These are phyloP conservation scores for Rhynchospora tenuis DNA, from an alignment of 176 grass and related monocot species.

Conservation along the genomic window DNA sequence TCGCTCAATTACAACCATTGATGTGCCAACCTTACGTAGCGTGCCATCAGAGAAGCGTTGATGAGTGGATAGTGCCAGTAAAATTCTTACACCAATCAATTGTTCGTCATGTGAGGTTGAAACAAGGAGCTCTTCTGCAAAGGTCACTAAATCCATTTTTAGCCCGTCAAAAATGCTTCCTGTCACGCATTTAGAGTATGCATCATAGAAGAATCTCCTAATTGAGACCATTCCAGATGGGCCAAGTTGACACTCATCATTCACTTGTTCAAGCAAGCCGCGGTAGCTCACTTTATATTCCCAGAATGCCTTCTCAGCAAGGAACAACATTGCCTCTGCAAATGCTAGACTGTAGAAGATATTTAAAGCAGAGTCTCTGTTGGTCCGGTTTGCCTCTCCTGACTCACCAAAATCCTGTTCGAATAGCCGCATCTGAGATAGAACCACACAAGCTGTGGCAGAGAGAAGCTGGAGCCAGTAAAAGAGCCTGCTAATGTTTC, in stretches of 20 bases:
- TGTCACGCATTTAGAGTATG: slow-evolving; percentile 58
- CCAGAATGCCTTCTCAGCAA: slow-evolving; percentile 59
- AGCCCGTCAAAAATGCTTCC: slow-evolving; percentile 66
- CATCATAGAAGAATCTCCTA: slow-evolving; percentile 72
- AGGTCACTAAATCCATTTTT: slow-evolving; percentile 65
- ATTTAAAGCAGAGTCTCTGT: slow-evolving; percentile 42
- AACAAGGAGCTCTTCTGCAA: slow-evolving; percentile 51
- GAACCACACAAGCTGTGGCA: slow-evolving; percentile 44
- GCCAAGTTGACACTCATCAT: slow-evolving; percentile 46
- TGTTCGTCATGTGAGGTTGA: slow-evolving; percentile 51
- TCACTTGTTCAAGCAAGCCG: slow-evolving; percentile 44
- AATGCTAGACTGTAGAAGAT: slow-evolving; percentile 70
- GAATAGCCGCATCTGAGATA: slow-evolving; percentile 41
- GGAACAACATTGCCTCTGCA: slow-evolving; percentile 60
- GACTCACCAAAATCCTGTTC: slow-evolving; percentile 54
- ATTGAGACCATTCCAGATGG: slow-evolving; percentile 37
- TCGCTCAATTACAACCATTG: slow-evolving; percentile 34
- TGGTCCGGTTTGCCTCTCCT: slow-evolving; percentile 26
- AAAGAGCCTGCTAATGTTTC: slow-evolving; percentile 44
- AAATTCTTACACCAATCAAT: slow-evolving; percentile 46
- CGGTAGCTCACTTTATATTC: slow-evolving; percentile 61
- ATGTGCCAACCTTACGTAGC: slow-evolving; percentile 41
- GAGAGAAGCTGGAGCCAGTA: slow-evolving; percentile 61
- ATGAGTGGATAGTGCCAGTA: slow-evolving; percentile 34
- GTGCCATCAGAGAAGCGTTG: slow-evolving; percentile 26